These are phyloP conservation scores for Fusarium nygamai DNA, from an alignment of 2,329 filamentous ascomycete genomes.

Conservation along the genomic window DNA sequence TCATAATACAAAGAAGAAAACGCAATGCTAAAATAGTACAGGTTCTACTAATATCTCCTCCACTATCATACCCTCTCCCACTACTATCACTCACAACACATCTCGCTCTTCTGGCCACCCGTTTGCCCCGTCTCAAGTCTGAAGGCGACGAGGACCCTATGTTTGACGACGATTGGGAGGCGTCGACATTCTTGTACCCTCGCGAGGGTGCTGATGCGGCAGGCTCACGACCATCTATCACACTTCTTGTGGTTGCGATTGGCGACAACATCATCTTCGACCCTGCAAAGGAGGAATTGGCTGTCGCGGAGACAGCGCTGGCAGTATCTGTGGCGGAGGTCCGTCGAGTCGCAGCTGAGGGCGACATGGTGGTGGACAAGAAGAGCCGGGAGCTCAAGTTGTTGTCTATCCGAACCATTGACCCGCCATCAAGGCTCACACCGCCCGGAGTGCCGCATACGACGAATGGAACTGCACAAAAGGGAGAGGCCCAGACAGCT, in stretches of 20 bases:
- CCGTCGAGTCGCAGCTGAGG: constrained; percentile 32
- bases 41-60: constrained; percentile 93
- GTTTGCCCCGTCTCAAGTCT: constrained; percentile 85
- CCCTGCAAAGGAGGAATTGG: constrained; percentile 88
- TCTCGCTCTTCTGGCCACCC: constrained; percentile 88
- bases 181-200: constrained; percentile 80
- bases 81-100: constrained; percentile 93
- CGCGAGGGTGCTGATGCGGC: constrained; percentile 50
- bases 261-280: constrained; percentile 94
- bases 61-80: constrained; percentile 90
- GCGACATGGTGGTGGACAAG: constrained; percentile 56
- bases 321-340: constrained; percentile 80
- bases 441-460: constrained; percentile 75
- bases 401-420: constrained; percentile 76
- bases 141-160: constrained; percentile 95
- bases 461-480: constrained; percentile 54
- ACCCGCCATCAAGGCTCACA: constrained; percentile 78
- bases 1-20: not conserved
- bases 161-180: constrained; percentile 98
- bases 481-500: constrained; percentile 63
- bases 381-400: constrained; percentile 62
- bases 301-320: constrained; percentile 88
- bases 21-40: constrained; percentile 50
- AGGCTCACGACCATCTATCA: constrained; percentile 77
- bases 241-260: constrained; percentile 87